Percentiles rank a stretch among this genome's conserved stretches.
Conservation (phyloP, 345 rosid species). For the Pistacia vera region DNA sequence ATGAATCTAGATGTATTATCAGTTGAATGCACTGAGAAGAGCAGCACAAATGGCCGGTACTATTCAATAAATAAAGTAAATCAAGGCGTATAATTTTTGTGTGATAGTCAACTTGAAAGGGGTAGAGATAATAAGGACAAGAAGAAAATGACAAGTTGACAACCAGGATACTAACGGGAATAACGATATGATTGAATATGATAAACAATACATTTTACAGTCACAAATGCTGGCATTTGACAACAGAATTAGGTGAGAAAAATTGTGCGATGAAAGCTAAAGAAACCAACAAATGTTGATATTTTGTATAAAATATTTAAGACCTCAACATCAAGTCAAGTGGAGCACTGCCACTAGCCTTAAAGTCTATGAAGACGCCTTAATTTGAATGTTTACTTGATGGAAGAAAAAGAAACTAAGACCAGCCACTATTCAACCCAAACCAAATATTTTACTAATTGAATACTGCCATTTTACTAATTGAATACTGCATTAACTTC, state of each 20-base stretch:
- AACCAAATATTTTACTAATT: too few relatives aligned
- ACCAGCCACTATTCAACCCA: neutral
- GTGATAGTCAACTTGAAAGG: neutral
- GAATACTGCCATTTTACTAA: too few relatives aligned
- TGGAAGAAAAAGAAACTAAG: neutral
- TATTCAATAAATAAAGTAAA: too few relatives aligned
- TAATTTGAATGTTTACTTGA: neutral
- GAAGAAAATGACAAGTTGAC: slow-evolving; percentile 12
- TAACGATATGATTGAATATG: too few relatives aligned
- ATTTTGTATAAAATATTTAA: too few relatives aligned
- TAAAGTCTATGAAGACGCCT: neutral
- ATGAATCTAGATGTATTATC: neutral
- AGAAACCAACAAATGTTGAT: neutral
- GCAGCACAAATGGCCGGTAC: neutral
- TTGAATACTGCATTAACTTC: too few relatives aligned
- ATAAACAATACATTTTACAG: too few relatives aligned
- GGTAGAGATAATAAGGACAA: neutral
- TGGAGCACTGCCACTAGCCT: too few relatives aligned
- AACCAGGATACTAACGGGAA: neutral
- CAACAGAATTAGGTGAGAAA: neutral
- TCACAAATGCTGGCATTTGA: too few relatives aligned
- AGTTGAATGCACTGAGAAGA: neutral
- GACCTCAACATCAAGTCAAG: neutral
- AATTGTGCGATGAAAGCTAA: neutral
- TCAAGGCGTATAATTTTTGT: too few relatives aligned